Evolutionary conservation across 73 alveolate species (phyloP).

Genomic region (Urostyla sp.): DNA sequence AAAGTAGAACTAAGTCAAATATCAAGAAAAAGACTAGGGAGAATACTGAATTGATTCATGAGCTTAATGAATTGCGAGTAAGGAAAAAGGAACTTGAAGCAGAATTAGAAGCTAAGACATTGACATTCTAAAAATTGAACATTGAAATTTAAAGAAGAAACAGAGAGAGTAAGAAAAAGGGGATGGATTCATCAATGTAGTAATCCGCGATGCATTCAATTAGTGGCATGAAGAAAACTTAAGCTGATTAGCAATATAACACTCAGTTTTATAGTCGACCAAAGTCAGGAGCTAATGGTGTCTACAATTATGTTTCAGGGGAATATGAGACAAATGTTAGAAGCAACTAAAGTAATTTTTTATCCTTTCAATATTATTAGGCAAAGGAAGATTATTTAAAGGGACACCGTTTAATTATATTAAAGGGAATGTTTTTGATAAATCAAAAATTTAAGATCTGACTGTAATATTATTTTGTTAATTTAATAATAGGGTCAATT

Average conservation of each 20-base stretch:
- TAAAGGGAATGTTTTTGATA: slow-evolving; percentile 57
- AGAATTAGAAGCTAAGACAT: slow-evolving; percentile 47
- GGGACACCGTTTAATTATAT: slow-evolving; percentile 61
- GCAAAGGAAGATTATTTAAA: slow-evolving; percentile 50
- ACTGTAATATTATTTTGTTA: not conserved
- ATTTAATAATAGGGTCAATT: not conserved
- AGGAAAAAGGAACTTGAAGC: slow-evolving; percentile 66
- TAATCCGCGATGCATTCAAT: not conserved
- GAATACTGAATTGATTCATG: slow-evolving; percentile 79
- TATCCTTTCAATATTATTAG: not conserved
- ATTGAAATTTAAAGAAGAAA: slow-evolving; percentile 37
- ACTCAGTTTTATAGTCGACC: not conserved
- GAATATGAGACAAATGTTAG: not conserved
- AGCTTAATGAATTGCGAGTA: slow-evolving; percentile 78
- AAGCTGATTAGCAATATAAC: not conserved
- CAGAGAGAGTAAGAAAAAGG: slow-evolving; percentile 38
- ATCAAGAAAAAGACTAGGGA: slow-evolving; percentile 83
- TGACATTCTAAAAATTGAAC: slow-evolving; percentile 6
- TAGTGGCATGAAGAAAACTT: not conserved
- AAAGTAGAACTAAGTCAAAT: slow-evolving; percentile 76
- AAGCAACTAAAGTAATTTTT: not conserved
- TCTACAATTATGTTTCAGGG: not conserved
- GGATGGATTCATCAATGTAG: not conserved
- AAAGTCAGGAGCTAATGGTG: not conserved
- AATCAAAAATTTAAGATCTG: slow-evolving; percentile 52